These are phyloP conservation scores for Podosphaera xanthii DNA, from an alignment of 2,329 filamentous ascomycete genomes.

Conservation along the genomic window DNA sequence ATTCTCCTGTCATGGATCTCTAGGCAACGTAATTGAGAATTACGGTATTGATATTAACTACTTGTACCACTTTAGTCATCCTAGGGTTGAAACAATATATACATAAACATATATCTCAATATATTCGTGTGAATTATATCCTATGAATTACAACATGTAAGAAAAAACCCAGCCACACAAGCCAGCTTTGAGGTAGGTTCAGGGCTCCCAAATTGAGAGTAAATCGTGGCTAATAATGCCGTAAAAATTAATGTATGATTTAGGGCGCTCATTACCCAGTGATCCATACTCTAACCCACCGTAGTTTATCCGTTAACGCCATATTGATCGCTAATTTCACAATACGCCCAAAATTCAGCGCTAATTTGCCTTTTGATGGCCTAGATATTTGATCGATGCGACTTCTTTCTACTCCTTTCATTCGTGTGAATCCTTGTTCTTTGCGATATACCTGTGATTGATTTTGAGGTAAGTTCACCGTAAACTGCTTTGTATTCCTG, in stretches of 20 bases:
- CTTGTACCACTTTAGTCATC: neutral
- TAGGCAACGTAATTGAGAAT: too few species aligned
- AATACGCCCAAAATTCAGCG: neutral
- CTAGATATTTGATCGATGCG: neutral
- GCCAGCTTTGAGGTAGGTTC: neutral
- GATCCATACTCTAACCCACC: neutral
- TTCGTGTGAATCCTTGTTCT: neutral
- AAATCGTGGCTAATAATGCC: neutral
- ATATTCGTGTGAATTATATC: too few species aligned
- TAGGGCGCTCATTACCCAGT: neutral
- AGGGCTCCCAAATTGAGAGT: neutral
- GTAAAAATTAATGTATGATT: neutral
- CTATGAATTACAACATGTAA: too few species aligned
- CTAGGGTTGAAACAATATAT: neutral
- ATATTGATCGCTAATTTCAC: neutral
- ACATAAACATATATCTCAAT: neutral
- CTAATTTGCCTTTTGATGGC: neutral
- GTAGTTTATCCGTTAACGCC: neutral
- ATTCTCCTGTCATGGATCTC: too few species aligned
- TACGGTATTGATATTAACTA: neutral
- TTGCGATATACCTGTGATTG: neutral
- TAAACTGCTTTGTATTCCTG: slow-evolving; percentile 28
- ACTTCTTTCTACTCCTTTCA: neutral
- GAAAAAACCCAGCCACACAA: neutral
- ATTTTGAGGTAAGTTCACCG: slow-evolving; percentile 5